Evolutionary conservation across 2,329 filamentous ascomycete species (phyloP).

Genomic region (Ophiocordyceps camponoti-leonardi): DNA sequence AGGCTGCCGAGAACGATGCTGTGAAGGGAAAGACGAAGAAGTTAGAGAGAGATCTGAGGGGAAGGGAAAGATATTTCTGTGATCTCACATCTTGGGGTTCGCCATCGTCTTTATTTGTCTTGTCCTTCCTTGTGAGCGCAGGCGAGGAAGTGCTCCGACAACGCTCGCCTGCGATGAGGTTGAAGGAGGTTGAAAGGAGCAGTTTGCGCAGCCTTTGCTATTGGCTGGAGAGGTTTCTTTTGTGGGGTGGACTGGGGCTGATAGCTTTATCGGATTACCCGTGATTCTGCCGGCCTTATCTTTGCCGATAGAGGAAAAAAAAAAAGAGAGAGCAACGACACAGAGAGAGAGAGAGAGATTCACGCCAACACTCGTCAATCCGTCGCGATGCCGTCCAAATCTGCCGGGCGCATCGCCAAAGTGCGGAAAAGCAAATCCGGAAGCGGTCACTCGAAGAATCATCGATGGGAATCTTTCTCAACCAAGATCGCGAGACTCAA

Average conservation of each 20-base stretch:
- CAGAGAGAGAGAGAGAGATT: no score
- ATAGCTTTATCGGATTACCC: slow-evolving; percentile 19
- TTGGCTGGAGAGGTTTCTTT: slow-evolving; percentile 9
- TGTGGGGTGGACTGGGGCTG: not conserved
- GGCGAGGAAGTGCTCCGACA: not conserved
- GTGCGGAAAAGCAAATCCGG: slow-evolving; percentile 50
- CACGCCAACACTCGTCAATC: slow-evolving; percentile 3
- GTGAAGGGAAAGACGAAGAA: not conserved
- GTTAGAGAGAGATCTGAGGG: not conserved
- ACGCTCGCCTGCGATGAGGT: not conserved
- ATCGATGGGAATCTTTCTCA: slow-evolving; percentile 84
- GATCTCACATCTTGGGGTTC: slow-evolving; percentile 28
- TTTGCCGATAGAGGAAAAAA: slow-evolving; percentile 15
- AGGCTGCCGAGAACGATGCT: slow-evolving; percentile 73
- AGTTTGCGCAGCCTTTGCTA: slow-evolving; percentile 13
- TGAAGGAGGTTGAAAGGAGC: slow-evolving; percentile 11
- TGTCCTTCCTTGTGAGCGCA: not conserved
- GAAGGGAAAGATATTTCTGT: not conserved
- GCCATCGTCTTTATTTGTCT: slow-evolving; percentile 18
- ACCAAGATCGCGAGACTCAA: slow-evolving; percentile 81
- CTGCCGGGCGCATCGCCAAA: slow-evolving; percentile 51
- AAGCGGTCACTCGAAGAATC: slow-evolving; percentile 63
- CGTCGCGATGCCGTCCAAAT: slow-evolving; percentile 41
- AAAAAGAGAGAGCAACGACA: slow-evolving; percentile 14
- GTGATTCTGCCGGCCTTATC: slow-evolving; percentile 11